These are phyloP conservation scores for Cercospora nicotianae DNA, from an alignment of 2,329 filamentous ascomycete species.

Conservation along the genomic window DNA sequence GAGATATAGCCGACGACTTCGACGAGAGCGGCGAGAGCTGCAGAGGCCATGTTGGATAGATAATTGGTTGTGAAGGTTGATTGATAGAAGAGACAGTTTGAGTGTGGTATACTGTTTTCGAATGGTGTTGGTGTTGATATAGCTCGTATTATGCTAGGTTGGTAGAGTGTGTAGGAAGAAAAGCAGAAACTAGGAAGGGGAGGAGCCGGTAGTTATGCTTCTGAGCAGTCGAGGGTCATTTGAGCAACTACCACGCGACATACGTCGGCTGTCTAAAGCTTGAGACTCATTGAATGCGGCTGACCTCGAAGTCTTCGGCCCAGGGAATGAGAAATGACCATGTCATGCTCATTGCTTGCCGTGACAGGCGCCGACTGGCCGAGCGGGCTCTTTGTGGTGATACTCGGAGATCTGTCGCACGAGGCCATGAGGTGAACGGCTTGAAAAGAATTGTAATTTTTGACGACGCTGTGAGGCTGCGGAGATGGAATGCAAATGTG, in stretches of 20 bases:
- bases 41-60: not conserved
- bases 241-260: not conserved
- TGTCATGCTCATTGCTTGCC: not conserved
- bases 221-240: not conserved
- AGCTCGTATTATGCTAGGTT: not conserved
- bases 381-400: not conserved
- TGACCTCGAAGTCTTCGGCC: not conserved
- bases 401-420: not conserved
- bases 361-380: not conserved
- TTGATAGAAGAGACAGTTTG: not conserved
- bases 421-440: not conserved
- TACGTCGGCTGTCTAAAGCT: not conserved
- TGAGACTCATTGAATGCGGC: not conserved
- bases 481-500: no score
- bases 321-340: not conserved
- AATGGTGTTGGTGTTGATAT: not conserved
- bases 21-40: not conserved
- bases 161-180: not conserved
- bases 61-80: not conserved
- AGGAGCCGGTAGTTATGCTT: not conserved
- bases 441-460: not conserved
- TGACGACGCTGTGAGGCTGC: not conserved
- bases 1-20: not conserved
- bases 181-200: not conserved
- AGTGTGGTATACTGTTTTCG: no score